These are phyloP conservation scores for Acorus calamus DNA, from an alignment of 106 monocot species.

Conservation along the genomic window DNA sequence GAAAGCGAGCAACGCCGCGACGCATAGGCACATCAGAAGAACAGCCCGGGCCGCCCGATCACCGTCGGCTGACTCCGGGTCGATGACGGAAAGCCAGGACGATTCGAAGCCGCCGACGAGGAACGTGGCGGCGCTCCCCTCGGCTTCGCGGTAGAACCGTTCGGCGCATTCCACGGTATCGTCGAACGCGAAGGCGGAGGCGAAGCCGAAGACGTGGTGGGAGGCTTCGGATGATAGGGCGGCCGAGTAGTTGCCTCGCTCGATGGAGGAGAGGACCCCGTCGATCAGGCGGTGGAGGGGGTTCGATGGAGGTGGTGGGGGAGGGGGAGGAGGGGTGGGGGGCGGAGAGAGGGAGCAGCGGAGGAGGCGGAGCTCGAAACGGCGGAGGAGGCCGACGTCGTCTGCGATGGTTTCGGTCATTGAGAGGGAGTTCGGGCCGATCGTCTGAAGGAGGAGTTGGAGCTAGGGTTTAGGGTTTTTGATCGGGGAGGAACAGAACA, in stretches of 20 bases:
- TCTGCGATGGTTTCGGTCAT: background rate
- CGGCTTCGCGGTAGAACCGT: slow-evolving; percentile 49
- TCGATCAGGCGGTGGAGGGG: slow-evolving; percentile 23
- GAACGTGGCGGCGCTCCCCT: slow-evolving; percentile 36
- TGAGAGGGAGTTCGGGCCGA: too few relatives aligned
- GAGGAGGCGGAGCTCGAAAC: slow-evolving; percentile 85
- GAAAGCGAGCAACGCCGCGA: slow-evolving; percentile 75
- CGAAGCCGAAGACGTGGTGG: slow-evolving; percentile 30
- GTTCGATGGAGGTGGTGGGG: background rate
- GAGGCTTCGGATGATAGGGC: slow-evolving; percentile 45
- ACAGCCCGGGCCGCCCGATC: slow-evolving; percentile 17
- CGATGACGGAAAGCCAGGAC: slow-evolving; percentile 37
- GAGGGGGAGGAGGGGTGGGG: slow-evolving; percentile 4
- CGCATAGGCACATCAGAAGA: slow-evolving; percentile 52
- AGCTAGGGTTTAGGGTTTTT: too few relatives aligned
- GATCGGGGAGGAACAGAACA: too few relatives aligned
- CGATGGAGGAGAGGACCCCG: slow-evolving; percentile 41
- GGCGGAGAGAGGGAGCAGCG: slow-evolving; percentile 51
- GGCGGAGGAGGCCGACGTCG: slow-evolving; percentile 20
- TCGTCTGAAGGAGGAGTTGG: too few relatives aligned
- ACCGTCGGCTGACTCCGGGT: slow-evolving; percentile 2
- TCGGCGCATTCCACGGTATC: slow-evolving; percentile 38
- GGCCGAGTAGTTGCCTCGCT: slow-evolving; percentile 47
- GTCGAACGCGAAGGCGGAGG: slow-evolving; percentile 34
- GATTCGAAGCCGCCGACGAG: slow-evolving; percentile 18